Evolutionary conservation across 768 basidiomycete species (phyloP).

Genomic region (Gymnopilus junonius): DNA sequence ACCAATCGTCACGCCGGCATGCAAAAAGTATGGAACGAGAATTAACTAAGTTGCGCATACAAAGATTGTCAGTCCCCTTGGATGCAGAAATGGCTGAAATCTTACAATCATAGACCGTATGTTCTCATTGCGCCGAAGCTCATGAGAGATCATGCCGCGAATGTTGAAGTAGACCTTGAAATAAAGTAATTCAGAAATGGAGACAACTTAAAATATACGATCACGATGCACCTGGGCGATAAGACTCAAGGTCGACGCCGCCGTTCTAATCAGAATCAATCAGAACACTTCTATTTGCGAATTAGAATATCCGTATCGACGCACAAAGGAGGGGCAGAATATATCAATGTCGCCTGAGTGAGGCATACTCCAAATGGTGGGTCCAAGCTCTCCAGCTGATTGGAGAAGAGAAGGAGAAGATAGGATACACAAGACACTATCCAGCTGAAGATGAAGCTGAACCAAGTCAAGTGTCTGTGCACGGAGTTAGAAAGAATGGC

Average conservation of each 20-base stretch:
- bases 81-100: too few species aligned
- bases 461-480: constrained; percentile 28
- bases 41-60: too few species aligned
- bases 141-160: constrained; percentile 8
- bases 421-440: constrained; percentile 29
- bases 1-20: constrained; percentile 13
- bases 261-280: constrained; percentile 17
- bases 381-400: constrained; percentile 11
- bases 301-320: constrained; percentile 7
- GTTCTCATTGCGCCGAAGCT: neutral
- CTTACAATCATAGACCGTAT: constrained; percentile 4
- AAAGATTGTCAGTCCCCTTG: too few species aligned
- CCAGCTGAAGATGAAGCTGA: constrained; percentile 31
- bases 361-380: constrained; percentile 26
- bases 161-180: constrained; percentile 21
- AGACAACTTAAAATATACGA: neutral
- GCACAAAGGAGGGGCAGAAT: constrained; percentile 32
- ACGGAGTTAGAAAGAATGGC: constrained; percentile 14
- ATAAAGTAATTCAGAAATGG: neutral
- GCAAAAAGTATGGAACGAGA: constrained; percentile 21
- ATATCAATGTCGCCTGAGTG: constrained; percentile 30
- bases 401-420: constrained; percentile 25
- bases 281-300: neutral
- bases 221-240: constrained; percentile 22
- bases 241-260: constrained; percentile 25